Percentiles rank a stretch among this genome's conserved stretches.
These are phyloP conservation scores for Cladobotryum protrusum DNA, from an alignment of 2,329 filamentous ascomycete species.

Conservation along the genomic window DNA sequence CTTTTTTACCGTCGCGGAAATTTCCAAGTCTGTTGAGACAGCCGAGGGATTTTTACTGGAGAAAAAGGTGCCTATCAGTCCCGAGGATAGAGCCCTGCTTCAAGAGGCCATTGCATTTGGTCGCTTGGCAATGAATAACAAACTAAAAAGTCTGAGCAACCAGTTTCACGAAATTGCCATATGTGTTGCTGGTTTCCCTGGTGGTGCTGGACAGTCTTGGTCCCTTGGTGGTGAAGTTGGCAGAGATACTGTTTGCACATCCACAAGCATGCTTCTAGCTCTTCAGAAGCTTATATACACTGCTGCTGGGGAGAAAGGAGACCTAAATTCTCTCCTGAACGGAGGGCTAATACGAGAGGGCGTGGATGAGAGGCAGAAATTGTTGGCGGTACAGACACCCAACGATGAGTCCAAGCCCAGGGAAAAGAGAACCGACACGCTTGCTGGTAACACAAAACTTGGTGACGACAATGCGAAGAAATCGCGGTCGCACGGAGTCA, in stretches of 20 bases:
- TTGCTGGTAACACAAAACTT: slow-evolving; percentile 39
- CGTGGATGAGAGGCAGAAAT: slow-evolving; percentile 28
- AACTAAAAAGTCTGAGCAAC: slow-evolving; percentile 61
- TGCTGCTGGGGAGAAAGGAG: slow-evolving; percentile 35
- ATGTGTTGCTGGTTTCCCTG: slow-evolving; percentile 62
- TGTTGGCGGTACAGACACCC: slow-evolving; percentile 15
- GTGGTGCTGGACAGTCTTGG: slow-evolving; percentile 56
- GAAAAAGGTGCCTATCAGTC: slow-evolving; percentile 50
- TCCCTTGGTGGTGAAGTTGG: slow-evolving; percentile 49
- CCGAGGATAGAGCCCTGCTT: slow-evolving; percentile 56
- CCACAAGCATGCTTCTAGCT: slow-evolving; percentile 43
- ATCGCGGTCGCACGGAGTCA: slow-evolving; percentile 25
- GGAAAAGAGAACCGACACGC: slow-evolving; percentile 18
- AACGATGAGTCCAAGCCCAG: slow-evolving; percentile 12
- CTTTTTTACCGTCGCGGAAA: slow-evolving; percentile 60
- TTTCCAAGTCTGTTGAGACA: slow-evolving; percentile 58
- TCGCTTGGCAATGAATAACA: slow-evolving; percentile 50
- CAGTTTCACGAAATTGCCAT: slow-evolving; percentile 72
- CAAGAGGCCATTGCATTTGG: slow-evolving; percentile 60
- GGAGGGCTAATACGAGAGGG: slow-evolving; percentile 39
- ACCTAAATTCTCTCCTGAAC: slow-evolving; percentile 42
- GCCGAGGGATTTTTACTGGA: slow-evolving; percentile 62
- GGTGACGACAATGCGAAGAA: slow-evolving; percentile 32
- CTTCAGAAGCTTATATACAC: slow-evolving; percentile 48
- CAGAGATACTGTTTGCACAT: slow-evolving; percentile 45